These are phyloP conservation scores for Paxillus rubicundulus DNA, from an alignment of 768 basidiomycete species.

Conservation along the genomic window DNA sequence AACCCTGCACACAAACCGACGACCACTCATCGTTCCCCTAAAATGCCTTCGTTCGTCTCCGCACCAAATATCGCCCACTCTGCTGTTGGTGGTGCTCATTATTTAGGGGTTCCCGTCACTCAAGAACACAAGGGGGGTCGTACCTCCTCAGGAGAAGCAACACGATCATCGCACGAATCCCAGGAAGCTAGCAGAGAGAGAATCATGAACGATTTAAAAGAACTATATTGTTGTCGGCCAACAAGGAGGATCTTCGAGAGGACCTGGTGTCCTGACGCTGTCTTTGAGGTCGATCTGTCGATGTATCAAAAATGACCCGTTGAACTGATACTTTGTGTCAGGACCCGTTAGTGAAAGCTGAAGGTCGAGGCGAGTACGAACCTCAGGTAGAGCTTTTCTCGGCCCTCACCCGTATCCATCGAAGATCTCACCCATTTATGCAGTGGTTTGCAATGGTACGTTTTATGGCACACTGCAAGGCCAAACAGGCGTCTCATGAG, in stretches of 20 bases:
- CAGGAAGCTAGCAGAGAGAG: constrained; percentile 42
- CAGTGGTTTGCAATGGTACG: constrained; percentile 57
- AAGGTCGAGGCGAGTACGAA: constrained; percentile 49
- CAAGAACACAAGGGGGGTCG: neutral
- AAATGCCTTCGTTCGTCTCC: constrained; percentile 43
- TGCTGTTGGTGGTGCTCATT: constrained; percentile 61
- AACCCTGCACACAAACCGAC: constrained; percentile 31
- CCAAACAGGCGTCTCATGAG: neutral
- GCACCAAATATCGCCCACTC: constrained; percentile 51
- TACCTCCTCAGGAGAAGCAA: constrained; percentile 24
- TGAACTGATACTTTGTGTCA: constrained; percentile 14
- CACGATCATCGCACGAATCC: neutral
- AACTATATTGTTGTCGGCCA: constrained; percentile 56
- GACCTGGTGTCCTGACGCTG: constrained; percentile 52
- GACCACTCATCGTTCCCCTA: constrained; percentile 44
- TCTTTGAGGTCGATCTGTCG: constrained; percentile 45
- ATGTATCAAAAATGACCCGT: neutral
- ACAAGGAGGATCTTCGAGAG: constrained; percentile 51
- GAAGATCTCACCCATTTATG: neutral
- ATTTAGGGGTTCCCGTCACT: constrained; percentile 44
- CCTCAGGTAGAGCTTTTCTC: constrained; percentile 42
- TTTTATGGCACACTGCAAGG: neutral
- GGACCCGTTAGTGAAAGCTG: constrained; percentile 51
- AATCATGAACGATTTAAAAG: constrained; percentile 56
- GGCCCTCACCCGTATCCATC: neutral